A percentile compares a stretch with the other conserved stretches of the same genome.
Evolutionary conservation across 2,329 filamentous ascomycete genomes (phyloP).

Genomic region (Exophiala calicioides): DNA sequence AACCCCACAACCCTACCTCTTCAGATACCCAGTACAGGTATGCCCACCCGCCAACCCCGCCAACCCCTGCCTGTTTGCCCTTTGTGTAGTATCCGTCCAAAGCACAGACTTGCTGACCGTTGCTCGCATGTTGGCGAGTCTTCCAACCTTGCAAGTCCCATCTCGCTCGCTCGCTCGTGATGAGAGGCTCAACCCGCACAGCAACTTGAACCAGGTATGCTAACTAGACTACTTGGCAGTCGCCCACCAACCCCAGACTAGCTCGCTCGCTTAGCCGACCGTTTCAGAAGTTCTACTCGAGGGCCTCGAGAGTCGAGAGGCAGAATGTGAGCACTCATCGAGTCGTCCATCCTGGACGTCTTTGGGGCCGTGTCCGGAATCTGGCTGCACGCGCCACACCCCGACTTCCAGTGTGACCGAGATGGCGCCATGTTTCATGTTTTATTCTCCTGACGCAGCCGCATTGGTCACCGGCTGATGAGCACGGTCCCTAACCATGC

Average conservation of each 20-base stretch:
- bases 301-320: neutral
- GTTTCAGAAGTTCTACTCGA: conserved; percentile 13
- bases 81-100: too few species aligned
- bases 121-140: too few species aligned
- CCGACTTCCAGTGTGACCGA: conserved; percentile 1
- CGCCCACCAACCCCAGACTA: conserved; percentile 18
- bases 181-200: too few species aligned
- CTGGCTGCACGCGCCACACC: conserved; percentile 25
- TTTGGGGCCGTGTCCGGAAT: conserved; percentile 12
- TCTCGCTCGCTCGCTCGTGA: too few species aligned
- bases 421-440: conserved; percentile 30
- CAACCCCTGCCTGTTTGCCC: too few species aligned
- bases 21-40: too few species aligned
- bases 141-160: too few species aligned
- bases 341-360: conserved; percentile 2
- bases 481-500: neutral
- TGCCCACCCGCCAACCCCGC: too few species aligned
- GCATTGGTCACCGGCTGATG: conserved; percentile 17
- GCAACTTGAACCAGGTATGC: too few species aligned
- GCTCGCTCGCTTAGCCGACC: conserved; percentile 17
- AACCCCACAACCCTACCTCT: too few species aligned
- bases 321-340: conserved; percentile 1
- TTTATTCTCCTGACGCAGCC: conserved; percentile 20
- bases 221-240: too few species aligned
- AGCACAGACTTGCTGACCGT: too few species aligned